Evolutionary conservation across 352 stramenopile species (phyloP).

Genomic region (Blastocystis hominis): DNA sequence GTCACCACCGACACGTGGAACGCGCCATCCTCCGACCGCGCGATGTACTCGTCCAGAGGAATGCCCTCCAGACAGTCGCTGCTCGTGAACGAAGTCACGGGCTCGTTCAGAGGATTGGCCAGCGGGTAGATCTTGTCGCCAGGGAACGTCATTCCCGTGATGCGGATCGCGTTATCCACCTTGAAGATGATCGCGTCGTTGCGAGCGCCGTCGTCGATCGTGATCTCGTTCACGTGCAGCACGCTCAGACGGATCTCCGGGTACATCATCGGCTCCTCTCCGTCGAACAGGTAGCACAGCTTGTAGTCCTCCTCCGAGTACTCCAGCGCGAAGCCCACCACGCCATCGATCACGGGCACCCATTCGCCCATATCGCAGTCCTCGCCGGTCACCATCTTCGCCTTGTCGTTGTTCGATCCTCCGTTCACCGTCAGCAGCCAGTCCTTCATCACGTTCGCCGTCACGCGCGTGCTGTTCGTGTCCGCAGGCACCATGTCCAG

Average conservation of each 20-base stretch:
- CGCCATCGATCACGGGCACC: not conserved
- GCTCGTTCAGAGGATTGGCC: not conserved
- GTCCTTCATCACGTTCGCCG: conserved; percentile 4
- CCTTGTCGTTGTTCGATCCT: not conserved
- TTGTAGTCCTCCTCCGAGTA: not conserved
- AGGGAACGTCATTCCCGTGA: conserved; percentile 34
- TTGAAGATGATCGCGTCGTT: conserved; percentile 39
- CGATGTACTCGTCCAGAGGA: not conserved
- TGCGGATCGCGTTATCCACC: conserved; percentile 30
- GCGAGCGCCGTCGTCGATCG: conserved; percentile 18
- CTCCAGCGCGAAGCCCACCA: not conserved
- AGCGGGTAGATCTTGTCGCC: conserved; percentile 21
- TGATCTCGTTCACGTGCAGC: conserved; percentile 3
- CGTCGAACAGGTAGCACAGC: conserved; percentile 46
- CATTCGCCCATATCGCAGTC: conserved; percentile 40
- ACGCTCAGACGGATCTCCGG: not conserved
- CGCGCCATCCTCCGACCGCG: not conserved
- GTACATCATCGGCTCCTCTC: conserved; percentile 49
- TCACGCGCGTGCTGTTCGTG: not conserved
- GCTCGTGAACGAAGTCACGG: not conserved
- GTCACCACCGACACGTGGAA: conserved; percentile 45
- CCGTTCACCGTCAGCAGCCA: not conserved
- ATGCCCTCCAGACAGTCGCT: conserved; percentile 19
- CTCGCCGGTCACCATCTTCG: conserved; percentile 43
- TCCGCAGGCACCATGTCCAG: not conserved